These are phyloP conservation scores for Nitzschia sp. DNA, from an alignment of 108 stramenopile species.

Conservation along the genomic window DNA sequence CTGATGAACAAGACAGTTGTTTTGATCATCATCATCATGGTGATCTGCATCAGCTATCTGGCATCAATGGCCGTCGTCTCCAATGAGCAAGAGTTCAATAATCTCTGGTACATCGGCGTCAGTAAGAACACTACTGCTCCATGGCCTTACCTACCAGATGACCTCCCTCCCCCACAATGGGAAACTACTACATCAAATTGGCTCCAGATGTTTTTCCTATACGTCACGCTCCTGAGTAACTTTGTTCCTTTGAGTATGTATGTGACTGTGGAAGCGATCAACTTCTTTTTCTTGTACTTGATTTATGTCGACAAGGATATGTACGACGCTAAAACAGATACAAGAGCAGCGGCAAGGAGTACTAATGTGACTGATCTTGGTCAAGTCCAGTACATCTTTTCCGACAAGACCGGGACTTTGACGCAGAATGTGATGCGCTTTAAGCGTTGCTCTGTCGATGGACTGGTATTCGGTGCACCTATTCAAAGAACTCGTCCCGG, in stretches of 20 bases:
- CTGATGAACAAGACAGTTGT: conserved; percentile 80
- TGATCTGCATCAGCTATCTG: conserved; percentile 52
- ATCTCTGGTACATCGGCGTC: conserved; percentile 65
- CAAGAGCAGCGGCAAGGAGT: conserved; percentile 81
- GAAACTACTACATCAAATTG: conserved; percentile 45
- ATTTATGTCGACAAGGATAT: conserved; percentile 85
- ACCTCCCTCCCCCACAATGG: conserved; percentile 60
- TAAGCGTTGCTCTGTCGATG: conserved; percentile 92
- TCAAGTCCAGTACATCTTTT: conserved; percentile 93
- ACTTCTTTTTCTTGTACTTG: conserved; percentile 71
- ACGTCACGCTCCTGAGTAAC: conserved; percentile 82
- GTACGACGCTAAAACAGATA: conserved; percentile 90
- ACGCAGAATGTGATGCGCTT: conserved; percentile 98
- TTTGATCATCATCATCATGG: conserved; percentile 84
- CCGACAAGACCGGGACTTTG: conserved; percentile 96
- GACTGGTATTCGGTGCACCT: conserved; percentile 82
- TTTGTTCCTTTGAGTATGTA: conserved; percentile 93
- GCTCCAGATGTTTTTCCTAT: conserved; percentile 73
- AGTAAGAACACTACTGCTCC: conserved; percentile 45
- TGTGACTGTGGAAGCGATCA: conserved; percentile 82
- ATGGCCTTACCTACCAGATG: conserved; percentile 78
- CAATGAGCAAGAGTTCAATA: conserved; percentile 42
- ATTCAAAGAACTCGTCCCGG: conserved; percentile 58
- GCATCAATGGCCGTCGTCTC: conserved; percentile 38
- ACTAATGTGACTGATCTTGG: conserved; percentile 93